Base-by-base conservation (phyloP, 208 protist species). In the Endotrypanum monterogeii region DNA sequence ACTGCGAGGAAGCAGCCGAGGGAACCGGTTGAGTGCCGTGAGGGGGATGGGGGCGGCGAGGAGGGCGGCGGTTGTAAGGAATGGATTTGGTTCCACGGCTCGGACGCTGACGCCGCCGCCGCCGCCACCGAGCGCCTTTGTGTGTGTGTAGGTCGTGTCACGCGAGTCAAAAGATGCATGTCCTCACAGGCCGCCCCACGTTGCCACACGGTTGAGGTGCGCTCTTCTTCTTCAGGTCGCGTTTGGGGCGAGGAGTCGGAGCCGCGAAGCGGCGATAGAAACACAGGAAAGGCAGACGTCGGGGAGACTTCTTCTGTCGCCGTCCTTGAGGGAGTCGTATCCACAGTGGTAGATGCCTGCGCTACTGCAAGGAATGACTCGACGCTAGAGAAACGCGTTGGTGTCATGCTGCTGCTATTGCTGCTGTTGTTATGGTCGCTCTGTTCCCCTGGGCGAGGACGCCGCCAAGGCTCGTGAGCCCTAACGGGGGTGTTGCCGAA, bases 161-260 rank as follows among this genome's bases (percentile, higher is more conserved):
- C 69, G 74, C 74, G 74, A 16, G 67, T 67, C 32, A 79, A 63
- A 9, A 73, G 74, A 32, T 79, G 74, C 11, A 79, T 58, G 60
- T 79, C 74, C 7, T 46, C 58, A 37, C 35, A 12, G 12, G 20
- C 58, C 37, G 58, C 30, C 8, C 32, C 30, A 46, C 35, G 30
- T 37, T 28, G 63, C 46, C 44, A 30, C 25, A 48, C 63, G 35
- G 57, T 30, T 32, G 48, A 54, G 35, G 37, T 41, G 46, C 55
- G 11, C 18, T 46, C 11, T n/a, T 56, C 51, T 67, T 67, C 72
- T 50, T 50, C 35, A 25, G 56, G 58, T 46, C 44, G 67, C 25
- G 73, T 48, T 18, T 52, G 74, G 32, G 73, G 67, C 20, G 68
- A 78, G 67, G 74, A 78, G 48, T 58, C 74, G 46, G 74, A 73